Base-by-base conservation (phyloP, 2,329 filamentous ascomycete species). In the Emericellopsis atlantica region DNA sequence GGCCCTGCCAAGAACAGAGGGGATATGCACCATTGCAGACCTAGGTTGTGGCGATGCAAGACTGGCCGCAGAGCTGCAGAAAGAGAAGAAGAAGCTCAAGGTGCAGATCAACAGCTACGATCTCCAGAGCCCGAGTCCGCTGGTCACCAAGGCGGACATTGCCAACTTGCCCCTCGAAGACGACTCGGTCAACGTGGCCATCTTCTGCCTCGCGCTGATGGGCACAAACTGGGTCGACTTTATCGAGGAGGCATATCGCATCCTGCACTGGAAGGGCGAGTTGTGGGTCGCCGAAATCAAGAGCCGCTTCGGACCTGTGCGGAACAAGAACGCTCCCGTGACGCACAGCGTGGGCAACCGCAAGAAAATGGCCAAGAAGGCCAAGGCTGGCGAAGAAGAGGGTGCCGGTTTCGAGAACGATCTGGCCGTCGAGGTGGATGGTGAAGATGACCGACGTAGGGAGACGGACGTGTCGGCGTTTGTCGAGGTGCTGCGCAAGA, bases 191-290 rank as follows among this genome's bases (percentile, higher is more conserved):
- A 88, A 98, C 59, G 72, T 98, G 5, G 85, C 85, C 38, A 81
- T 98, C 50, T 96, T 96, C 69, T 98, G 92, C 60, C 74, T 98
- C 26, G 92, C 90, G 39, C 76, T 98, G 44, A 98, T 98, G 92
- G 92, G 92, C 55, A 98, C 92, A 42, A 98, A 98, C 65, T 98
- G 92, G 90, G 75, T 94, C 40, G 81, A 87, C 51, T 96, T 98
- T 58, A 76, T 98, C 53, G 92, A 96, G 63, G 92, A 98, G 65
- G 90, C 90, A 12, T 94, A 87, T 67, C 81, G 92, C 41, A 72
- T 96, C 40, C 73, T 98, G 46, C 82, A 87, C 55, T 89, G 88
- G 75, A 90, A 92, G 55, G 92, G 92, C 49, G 92, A 98, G 67
- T 79, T 95, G 41, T 98, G 92, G 92, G 76, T 98, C 40, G 85